Conservation (phyloP, 331 rosid species). For the Acacia pycnantha region DNA sequence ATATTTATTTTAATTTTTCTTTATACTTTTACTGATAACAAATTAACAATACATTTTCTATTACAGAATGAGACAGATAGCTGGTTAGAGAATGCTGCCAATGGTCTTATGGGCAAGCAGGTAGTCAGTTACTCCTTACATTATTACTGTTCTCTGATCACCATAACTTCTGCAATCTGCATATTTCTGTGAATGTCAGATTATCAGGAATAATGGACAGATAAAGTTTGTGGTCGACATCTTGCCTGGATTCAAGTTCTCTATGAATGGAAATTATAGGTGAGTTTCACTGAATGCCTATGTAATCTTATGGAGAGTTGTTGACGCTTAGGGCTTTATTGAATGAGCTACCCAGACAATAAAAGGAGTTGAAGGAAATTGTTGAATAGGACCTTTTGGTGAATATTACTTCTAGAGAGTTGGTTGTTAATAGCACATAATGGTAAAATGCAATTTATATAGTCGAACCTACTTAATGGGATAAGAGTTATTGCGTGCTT, state of each 20-base stretch:
- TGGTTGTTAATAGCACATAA: not conserved
- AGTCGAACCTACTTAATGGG: not conserved
- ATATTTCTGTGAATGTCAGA: constrained; percentile 37
- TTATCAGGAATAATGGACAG: constrained; percentile 62
- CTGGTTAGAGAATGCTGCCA: constrained; percentile 95
- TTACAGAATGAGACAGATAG: constrained; percentile 84
- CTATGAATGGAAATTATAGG: constrained; percentile 64
- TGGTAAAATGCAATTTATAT: not conserved
- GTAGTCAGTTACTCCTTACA: constrained; percentile 31
- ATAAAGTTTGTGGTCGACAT: constrained; percentile 68
- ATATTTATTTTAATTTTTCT: not conserved
- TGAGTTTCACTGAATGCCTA: constrained; percentile 36
- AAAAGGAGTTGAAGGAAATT: not conserved
- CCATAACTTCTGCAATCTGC: not conserved
- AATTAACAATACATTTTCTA: not conserved
- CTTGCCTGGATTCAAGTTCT: constrained; percentile 73
- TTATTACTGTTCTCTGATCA: constrained; percentile 2
- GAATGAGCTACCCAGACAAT: not conserved
- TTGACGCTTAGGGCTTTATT: not conserved
- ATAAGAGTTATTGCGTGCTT: not conserved
- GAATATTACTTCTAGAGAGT: not conserved
- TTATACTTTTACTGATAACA: not conserved
- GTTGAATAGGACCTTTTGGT: not conserved
- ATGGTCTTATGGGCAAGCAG: constrained; percentile 93
- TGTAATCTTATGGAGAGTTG: not conserved